Percentiles rank a stretch among this genome's conserved stretches.
These are phyloP conservation scores for Aspergillus sp. DNA, from an alignment of 2,329 filamentous ascomycete species.

Conservation along the genomic window DNA sequence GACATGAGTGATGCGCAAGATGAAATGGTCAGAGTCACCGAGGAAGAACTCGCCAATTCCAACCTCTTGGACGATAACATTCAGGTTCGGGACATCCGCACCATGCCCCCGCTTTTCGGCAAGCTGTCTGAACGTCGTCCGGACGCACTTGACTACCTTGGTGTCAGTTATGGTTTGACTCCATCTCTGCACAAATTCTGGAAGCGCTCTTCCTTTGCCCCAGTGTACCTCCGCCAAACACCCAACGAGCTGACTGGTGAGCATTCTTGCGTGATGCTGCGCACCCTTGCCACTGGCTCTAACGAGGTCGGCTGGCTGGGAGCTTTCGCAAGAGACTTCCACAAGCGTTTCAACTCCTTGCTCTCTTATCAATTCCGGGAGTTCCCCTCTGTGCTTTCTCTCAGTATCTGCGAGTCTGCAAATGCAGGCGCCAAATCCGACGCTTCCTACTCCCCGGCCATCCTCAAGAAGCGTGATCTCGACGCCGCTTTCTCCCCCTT, in stretches of 20 bases:
- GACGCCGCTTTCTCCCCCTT: conserved; percentile 80
- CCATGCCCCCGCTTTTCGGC: conserved; percentile 90
- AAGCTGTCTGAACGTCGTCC: conserved; percentile 80
- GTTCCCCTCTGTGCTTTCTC: conserved; percentile 71
- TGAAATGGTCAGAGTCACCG: conserved; percentile 72
- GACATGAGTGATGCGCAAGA: conserved; percentile 49
- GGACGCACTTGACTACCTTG: conserved; percentile 80
- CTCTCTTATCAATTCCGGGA: conserved; percentile 88
- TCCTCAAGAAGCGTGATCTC: conserved; percentile 69
- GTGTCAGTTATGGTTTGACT: conserved; percentile 92
- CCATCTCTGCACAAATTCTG: conserved; percentile 88
- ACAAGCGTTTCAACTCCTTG: conserved; percentile 83
- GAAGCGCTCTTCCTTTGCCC: conserved; percentile 81
- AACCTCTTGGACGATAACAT: conserved; percentile 82
- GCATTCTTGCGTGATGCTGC: conserved; percentile 96
- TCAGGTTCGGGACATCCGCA: conserved; percentile 79
- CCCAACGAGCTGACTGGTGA: conserved; percentile 95
- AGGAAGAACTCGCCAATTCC: conserved; percentile 71
- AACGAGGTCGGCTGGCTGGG: conserved; percentile 80
- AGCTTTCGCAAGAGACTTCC: conserved; percentile 88
- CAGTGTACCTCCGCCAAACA: conserved; percentile 92
- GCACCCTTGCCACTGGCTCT: conserved; percentile 58
- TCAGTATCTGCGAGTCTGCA: conserved; percentile 85
- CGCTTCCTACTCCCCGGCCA: conserved; percentile 45
- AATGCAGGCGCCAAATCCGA: conserved; percentile 67